These are phyloP conservation scores for Thymus mandschuricus DNA, from an alignment of 257 asterid species.

Conservation along the genomic window DNA sequence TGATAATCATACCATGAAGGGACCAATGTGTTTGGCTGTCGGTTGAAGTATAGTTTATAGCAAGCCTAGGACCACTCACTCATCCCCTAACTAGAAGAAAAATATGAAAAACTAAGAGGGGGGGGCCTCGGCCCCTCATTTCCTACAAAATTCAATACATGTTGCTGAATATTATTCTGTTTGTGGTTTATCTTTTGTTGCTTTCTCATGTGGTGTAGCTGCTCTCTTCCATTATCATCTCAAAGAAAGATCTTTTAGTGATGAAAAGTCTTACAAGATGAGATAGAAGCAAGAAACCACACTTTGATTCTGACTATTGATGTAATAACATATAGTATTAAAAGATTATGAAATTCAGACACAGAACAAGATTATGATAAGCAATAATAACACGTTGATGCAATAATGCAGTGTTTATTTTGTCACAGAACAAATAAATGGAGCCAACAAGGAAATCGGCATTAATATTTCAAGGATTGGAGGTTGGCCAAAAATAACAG, in stretches of 20 bases:
- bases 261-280: background rate
- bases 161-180: slow-evolving; percentile 29
- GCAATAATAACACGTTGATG: background rate
- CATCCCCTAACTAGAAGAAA: slow-evolving; percentile 18
- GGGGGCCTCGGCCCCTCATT: slow-evolving; percentile 31
- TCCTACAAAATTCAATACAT: slow-evolving; percentile 38
- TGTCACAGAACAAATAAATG: background rate
- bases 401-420: slow-evolving; percentile 10
- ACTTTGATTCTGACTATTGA: background rate
- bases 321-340: too few species aligned
- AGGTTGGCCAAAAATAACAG: background rate
- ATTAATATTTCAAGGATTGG: background rate
- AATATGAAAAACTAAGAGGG: background rate
- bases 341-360: too few species aligned
- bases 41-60: slow-evolving; percentile 35
- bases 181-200: slow-evolving; percentile 46
- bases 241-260: background rate
- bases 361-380: background rate
- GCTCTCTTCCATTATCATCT: background rate
- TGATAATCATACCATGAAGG: slow-evolving; percentile 40
- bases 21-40: slow-evolving; percentile 52
- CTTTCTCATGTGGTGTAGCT: slow-evolving; percentile 26
- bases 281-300: background rate
- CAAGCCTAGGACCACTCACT: slow-evolving; percentile 40
- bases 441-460: background rate